Conservation (phyloP, 768 basidiomycete species). For the Leccinum rimulosum region DNA sequence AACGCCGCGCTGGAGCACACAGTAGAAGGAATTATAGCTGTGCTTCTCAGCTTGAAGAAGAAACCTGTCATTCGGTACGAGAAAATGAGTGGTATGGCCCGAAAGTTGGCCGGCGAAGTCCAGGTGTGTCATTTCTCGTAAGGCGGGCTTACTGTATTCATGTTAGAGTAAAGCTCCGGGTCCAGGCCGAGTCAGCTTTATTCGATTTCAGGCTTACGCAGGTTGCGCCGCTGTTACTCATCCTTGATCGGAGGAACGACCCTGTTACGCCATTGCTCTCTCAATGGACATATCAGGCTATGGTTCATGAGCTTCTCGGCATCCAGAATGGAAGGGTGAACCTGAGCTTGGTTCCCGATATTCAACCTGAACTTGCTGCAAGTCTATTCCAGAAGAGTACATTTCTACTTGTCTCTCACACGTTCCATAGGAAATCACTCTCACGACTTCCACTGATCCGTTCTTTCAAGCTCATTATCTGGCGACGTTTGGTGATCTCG, state of each 20-base stretch:
- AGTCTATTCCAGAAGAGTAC: constrained; percentile 23
- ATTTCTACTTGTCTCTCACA: constrained; percentile 10
- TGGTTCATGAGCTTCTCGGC: constrained; percentile 95
- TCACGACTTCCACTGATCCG: constrained; percentile 86
- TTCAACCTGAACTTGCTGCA: constrained; percentile 82
- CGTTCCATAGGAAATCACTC: constrained; percentile 76
- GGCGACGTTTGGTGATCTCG: constrained; percentile 95
- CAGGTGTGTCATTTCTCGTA: constrained; percentile 47
- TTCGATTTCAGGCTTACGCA: constrained; percentile 93
- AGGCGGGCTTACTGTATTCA: constrained; percentile 4
- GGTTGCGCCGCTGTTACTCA: constrained; percentile 83
- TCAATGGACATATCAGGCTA: constrained; percentile 99
- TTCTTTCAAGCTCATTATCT: constrained; percentile 92
- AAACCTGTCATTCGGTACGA: constrained; percentile 94
- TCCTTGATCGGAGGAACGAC: constrained; percentile 94
- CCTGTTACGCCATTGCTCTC: constrained; percentile 94
- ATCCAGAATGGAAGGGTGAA: constrained; percentile 95
- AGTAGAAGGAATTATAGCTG: constrained; percentile 78
- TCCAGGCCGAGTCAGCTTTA: constrained; percentile 75
- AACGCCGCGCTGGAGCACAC: constrained; percentile 69
- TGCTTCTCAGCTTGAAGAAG: constrained; percentile 93
- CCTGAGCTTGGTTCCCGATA: constrained; percentile 78
- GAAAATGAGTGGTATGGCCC: constrained; percentile 88
- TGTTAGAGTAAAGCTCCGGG: constrained; percentile 54
- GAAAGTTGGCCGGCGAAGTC: constrained; percentile 82